Base-by-base conservation (phyloP, 2,329 filamentous ascomycete species). In the Colletotrichum sidae region DNA sequence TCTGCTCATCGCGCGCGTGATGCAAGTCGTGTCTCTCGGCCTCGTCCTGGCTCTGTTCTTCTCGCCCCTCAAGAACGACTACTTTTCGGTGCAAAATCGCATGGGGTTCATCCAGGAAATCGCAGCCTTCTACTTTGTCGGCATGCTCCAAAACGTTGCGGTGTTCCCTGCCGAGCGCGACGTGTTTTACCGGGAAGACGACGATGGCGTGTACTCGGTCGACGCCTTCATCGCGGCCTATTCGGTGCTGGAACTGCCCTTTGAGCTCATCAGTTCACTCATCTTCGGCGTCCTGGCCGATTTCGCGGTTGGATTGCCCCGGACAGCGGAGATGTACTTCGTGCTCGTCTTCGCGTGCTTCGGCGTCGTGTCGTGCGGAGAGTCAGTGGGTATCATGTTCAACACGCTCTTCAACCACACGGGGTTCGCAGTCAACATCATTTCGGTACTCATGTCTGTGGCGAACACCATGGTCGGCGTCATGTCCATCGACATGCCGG, bases 111-210 rank as follows among this genome's bases (percentile, higher is more conserved):
- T 93, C 1, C 89, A 93, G 68, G 87, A 94, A 72, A 83, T 93
- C 37, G 86, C 88, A 1, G 88, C 90, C 0, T 86, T 92, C 41
- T 91, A 92, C 75, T 92, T 92, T 70, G 86, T 92, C 2, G 91
- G 91, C 35, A 93, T 94, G 90, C 82, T 94, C 11, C 90, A 94
- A 74, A 93, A 93, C 71, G 89, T 93, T 4, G 90, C 90, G 3
- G 83, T 92, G 8, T 93, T 93, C 72, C 91, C 91, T 0, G 80
- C 80, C 45, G 91, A 93, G 72, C 84, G 90, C 4, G 90, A 92
- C 61, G 90, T 93, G 0, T 94, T 93, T 74, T 92, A 93, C 72
- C 86, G 89, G 69, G 92, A 94, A 77, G 86, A 92, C 70, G 90
- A 90, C 66, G 92, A 94, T 74, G 85, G 86, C 7, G 88, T 90